Conservation (phyloP, 2,329 filamentous ascomycete genomes). For the Periglandula ipomoeae region DNA sequence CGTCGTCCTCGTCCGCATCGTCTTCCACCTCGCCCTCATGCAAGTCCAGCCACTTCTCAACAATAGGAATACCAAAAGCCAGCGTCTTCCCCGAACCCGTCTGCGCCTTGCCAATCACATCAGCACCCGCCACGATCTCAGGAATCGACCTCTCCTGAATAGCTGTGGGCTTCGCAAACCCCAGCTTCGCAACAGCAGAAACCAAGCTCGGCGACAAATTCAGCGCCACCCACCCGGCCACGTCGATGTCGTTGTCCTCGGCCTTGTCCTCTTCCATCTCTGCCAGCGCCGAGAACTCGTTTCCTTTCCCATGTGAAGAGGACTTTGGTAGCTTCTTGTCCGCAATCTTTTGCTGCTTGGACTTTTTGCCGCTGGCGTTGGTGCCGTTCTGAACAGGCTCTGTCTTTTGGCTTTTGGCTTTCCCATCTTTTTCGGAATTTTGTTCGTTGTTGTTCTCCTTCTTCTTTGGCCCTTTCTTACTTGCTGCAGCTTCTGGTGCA, state of each 20-base stretch:
- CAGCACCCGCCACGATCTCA: slow-evolving; percentile 69
- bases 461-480: not conserved
- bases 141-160: slow-evolving; percentile 80
- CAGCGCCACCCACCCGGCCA: slow-evolving; percentile 70
- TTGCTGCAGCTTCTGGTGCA: not conserved
- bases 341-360: slow-evolving; percentile 22
- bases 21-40: slow-evolving; percentile 26
- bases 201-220: slow-evolving; percentile 64
- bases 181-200: slow-evolving; percentile 66
- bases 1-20: slow-evolving; percentile 7
- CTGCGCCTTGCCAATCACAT: slow-evolving; percentile 91
- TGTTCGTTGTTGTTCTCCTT: not conserved
- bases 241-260: slow-evolving; percentile 52
- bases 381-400: slow-evolving; percentile 12
- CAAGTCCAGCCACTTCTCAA: slow-evolving; percentile 67
- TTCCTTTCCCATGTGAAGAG: slow-evolving; percentile 26
- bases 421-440: not conserved
- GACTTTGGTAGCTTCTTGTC: slow-evolving; percentile 26
- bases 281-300: slow-evolving; percentile 45
- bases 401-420: slow-evolving; percentile 8
- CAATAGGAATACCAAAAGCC: slow-evolving; percentile 86
- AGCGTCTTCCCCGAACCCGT: slow-evolving; percentile 96
- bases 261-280: slow-evolving; percentile 43
- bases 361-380: slow-evolving; percentile 8
- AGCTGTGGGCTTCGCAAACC: slow-evolving; percentile 69